phyloP scores from a whole-genome alignment of 2,329 filamentous ascomycete species.

The Beauveria caledonica region DNA sequence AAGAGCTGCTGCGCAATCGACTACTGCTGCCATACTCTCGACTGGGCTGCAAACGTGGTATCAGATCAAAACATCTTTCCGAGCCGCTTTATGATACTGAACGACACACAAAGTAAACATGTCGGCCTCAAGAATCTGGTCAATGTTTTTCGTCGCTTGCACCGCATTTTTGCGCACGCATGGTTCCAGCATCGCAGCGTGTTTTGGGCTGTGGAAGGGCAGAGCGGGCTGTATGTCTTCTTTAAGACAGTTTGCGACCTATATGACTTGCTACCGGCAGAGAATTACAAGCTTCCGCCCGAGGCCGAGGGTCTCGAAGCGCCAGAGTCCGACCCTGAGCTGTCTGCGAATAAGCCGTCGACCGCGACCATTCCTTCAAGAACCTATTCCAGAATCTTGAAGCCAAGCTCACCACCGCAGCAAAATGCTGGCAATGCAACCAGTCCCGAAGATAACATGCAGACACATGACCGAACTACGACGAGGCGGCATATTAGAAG shows the following conservation, averaged over 20 bases:
- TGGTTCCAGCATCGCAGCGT: constrained; percentile 97
- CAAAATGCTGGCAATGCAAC: constrained; percentile 15
- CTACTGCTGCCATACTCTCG: constrained; percentile 96
- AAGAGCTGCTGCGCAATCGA: constrained; percentile 98
- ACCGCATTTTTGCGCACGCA: constrained; percentile 95
- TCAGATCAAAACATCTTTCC: constrained; percentile 95
- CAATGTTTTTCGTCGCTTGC: constrained; percentile 89
- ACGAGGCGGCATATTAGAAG: constrained; percentile 75
- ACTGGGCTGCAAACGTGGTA: constrained; percentile 93
- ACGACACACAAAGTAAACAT: constrained; percentile 50
- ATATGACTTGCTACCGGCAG: constrained; percentile 80
- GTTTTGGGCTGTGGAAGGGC: constrained; percentile 87
- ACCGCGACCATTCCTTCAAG: constrained; percentile 8
- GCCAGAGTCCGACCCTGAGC: constrained; percentile 32
- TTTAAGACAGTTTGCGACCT: constrained; percentile 96
- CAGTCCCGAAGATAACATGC: constrained; percentile 40
- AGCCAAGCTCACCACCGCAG: constrained; percentile 24
- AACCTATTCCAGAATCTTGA: constrained; percentile 22
- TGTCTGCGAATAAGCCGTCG: constrained; percentile 22
- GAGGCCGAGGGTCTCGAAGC: constrained; percentile 81
- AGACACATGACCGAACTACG: constrained; percentile 54
- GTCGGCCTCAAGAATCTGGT: constrained; percentile 74
- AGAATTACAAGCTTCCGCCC: constrained; percentile 91
- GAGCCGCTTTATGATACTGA: constrained; percentile 59
- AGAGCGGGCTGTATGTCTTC: constrained; percentile 88